Conservation (phyloP, 2,329 filamentous ascomycete genomes). For the Coniochaeta prunicola region DNA sequence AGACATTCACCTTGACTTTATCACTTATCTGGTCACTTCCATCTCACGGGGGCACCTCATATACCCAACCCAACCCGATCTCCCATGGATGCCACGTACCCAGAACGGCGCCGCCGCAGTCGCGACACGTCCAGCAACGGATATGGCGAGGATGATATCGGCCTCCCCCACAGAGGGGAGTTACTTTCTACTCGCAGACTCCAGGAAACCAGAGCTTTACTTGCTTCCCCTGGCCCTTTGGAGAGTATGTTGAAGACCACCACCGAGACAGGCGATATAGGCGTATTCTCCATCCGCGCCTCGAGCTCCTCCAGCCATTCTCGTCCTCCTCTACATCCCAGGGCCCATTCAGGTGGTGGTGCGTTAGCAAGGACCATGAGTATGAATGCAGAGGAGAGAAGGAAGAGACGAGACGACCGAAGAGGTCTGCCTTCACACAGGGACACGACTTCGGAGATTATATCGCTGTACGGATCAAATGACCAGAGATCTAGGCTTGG, state of each 20-base stretch:
- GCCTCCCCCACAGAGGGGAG: neutral
- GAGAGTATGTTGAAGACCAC: constrained; percentile 60
- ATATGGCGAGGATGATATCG: neutral
- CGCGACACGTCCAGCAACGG: neutral
- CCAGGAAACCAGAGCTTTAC: constrained; percentile 18
- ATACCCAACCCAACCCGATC: neutral
- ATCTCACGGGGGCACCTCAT: too few species aligned
- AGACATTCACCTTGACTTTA: neutral
- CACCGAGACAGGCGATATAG: constrained; percentile 59
- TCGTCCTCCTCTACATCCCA: constrained; percentile 12
- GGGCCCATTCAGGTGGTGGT: constrained; percentile 21
- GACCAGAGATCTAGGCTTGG: constrained; percentile 36
- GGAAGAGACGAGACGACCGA: constrained; percentile 30
- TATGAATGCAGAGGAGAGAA: constrained; percentile 23
- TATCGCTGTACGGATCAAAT: constrained; percentile 48
- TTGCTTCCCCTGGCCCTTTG: constrained; percentile 45
- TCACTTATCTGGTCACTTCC: too few species aligned
- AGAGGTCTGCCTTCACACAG: constrained; percentile 39
- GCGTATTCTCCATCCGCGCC: constrained; percentile 48
- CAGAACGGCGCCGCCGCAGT: neutral
- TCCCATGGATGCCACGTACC: neutral
- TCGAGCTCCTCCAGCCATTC: constrained; percentile 19
- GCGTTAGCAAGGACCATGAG: constrained; percentile 18
- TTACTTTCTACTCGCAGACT: neutral
- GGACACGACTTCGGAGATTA: constrained; percentile 46